A percentile compares a stretch with the other conserved stretches of the same genome.
phyloP scores from a whole-genome alignment of 176 grass and related monocot genomes.

The Oryza coarctata region DNA sequence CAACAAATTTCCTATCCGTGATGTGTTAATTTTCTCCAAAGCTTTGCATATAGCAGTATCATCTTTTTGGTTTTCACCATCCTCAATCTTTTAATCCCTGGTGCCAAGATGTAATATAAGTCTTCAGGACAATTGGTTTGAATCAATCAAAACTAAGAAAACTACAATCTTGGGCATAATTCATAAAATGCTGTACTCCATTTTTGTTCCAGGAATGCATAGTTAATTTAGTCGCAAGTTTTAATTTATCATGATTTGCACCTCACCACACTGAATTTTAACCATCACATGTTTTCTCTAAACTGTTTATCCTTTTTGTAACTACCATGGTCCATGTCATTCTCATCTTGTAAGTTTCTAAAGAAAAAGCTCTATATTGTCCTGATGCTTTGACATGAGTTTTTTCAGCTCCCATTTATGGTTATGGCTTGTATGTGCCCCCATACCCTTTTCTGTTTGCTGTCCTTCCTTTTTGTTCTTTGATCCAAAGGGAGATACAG shows the following conservation, averaged over 20 bases:
- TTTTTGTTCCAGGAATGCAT: background rate
- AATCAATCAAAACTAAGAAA: background rate
- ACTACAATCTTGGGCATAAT: background rate
- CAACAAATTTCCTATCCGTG: background rate
- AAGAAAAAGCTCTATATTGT: background rate
- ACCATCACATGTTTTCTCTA: background rate
- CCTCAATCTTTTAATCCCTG: background rate
- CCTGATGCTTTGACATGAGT: background rate
- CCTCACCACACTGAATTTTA: background rate
- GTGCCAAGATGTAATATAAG: background rate
- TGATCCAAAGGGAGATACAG: background rate
- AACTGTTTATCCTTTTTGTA: constrained; percentile 2
- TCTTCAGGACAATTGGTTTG: background rate
- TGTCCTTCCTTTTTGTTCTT: background rate
- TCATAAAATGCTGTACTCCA: background rate
- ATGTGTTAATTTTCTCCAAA: background rate
- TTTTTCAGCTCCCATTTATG: background rate
- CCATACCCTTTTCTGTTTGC: background rate
- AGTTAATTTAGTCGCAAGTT: background rate
- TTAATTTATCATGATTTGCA: background rate
- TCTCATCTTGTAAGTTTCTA: constrained; percentile 11
- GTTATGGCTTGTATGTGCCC: background rate
- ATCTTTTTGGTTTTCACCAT: background rate
- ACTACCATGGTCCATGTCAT: background rate
- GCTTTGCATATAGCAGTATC: background rate